A percentile compares a stretch with the other conserved stretches of the same genome.
Conservation (phyloP, 805 yeast genomes). For the Metschnikowia lunata region DNA sequence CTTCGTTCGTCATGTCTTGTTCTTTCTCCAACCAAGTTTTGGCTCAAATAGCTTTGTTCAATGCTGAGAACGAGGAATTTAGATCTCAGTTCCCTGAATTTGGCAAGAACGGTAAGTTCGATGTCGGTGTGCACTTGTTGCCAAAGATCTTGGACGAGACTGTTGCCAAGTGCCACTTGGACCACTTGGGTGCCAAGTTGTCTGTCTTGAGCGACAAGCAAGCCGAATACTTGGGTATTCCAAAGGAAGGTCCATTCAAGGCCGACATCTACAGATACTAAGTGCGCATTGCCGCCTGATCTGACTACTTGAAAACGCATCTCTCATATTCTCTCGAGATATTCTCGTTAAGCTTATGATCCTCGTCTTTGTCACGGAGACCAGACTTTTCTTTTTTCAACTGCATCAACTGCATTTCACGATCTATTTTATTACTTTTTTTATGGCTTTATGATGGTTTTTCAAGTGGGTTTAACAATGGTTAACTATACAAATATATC, state of each 20-base stretch:
- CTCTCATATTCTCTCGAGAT: not conserved
- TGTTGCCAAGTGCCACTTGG: slow-evolving; percentile 95
- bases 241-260: slow-evolving; percentile 94
- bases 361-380: too few relatives aligned
- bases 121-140: slow-evolving; percentile 87
- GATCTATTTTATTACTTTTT: slow-evolving; percentile 18
- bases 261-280: slow-evolving; percentile 97
- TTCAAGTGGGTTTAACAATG: slow-evolving; percentile 21
- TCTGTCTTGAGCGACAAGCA: slow-evolving; percentile 72
- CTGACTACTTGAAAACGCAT: slow-evolving; percentile 13
- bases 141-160: slow-evolving; percentile 99
- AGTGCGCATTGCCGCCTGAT: slow-evolving; percentile 7
- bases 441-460: slow-evolving; percentile 19
- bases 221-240: slow-evolving; percentile 91
- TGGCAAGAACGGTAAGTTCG: slow-evolving; percentile 86
- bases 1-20: slow-evolving; percentile 98
- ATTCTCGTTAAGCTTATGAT: too few relatives aligned
- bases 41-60: slow-evolving; percentile 85
- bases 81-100: slow-evolving; percentile 81
- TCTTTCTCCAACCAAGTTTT: slow-evolving; percentile 99
- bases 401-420: slow-evolving; percentile 48
- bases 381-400: slow-evolving; percentile 19
- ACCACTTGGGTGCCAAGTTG: slow-evolving; percentile 87
- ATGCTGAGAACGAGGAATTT: slow-evolving; percentile 77
- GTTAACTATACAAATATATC: slow-evolving; percentile 29